A percentile compares a stretch with the other conserved stretches of the same genome.
These are phyloP conservation scores for Clarireedia monteithiana DNA, from an alignment of 2,329 filamentous ascomycete species.

Conservation along the genomic window DNA sequence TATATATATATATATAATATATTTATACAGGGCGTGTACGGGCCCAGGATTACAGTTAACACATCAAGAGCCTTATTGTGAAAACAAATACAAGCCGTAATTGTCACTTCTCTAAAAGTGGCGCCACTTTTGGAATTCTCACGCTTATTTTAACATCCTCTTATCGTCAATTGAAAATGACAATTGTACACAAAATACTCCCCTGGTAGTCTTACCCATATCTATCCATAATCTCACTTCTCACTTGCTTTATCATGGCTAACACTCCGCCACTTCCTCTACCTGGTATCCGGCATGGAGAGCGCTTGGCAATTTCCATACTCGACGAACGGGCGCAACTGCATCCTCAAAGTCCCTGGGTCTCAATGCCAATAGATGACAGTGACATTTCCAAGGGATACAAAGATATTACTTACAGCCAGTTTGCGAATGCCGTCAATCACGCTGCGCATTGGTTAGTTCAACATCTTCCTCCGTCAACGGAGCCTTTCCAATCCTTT, in stretches of 20 bases:
- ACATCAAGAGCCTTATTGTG: too few relatives aligned
- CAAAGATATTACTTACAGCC: neutral
- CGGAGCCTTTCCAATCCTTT: neutral
- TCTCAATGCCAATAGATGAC: neutral
- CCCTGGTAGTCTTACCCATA: neutral
- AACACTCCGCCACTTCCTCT: neutral
- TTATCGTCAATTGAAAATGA: neutral
- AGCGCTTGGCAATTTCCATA: neutral
- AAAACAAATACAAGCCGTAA: too few relatives aligned
- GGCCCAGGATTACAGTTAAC: too few relatives aligned
- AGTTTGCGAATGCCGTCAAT: neutral
- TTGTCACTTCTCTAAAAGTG: too few relatives aligned
- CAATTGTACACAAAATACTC: neutral
- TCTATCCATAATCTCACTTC: neutral
- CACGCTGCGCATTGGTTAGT: neutral
- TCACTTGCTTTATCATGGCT: neutral
- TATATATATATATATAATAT: too few relatives aligned
- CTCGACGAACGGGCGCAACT: neutral
- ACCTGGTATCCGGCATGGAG: slow-evolving; percentile 3
- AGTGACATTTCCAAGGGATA: neutral
- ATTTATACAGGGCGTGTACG: too few relatives aligned
- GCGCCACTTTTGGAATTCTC: too few relatives aligned
- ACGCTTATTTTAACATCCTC: too few relatives aligned
- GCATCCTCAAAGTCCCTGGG: slow-evolving; percentile 2
- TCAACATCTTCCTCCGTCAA: neutral